These are phyloP conservation scores for Rheum nobile DNA, from an alignment of 148 eudicot species.

Conservation along the genomic window DNA sequence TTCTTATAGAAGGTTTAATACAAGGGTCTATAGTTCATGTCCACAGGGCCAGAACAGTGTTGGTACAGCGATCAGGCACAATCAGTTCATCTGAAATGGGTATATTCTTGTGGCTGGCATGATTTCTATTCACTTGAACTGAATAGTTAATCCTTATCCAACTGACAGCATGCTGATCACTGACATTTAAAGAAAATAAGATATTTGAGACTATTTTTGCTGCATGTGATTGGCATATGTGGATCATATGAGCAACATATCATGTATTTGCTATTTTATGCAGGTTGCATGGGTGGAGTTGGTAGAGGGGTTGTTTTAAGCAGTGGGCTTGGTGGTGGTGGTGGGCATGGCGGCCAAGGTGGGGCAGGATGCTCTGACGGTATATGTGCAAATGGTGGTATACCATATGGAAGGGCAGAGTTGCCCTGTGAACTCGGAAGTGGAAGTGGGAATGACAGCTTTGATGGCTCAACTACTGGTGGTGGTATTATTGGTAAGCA, in stretches of 20 bases:
- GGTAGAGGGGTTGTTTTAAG: conserved; percentile 52
- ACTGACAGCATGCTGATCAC: background rate
- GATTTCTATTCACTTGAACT: background rate
- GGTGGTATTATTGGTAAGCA: conserved; percentile 82
- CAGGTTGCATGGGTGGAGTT: conserved; percentile 85
- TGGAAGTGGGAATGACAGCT: conserved; percentile 86
- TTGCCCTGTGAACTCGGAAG: conserved; percentile 98
- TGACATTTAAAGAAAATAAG: background rate
- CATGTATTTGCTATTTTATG: background rate
- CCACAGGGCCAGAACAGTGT: conserved; percentile 75
- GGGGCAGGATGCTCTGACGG: conserved; percentile 63
- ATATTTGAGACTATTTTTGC: background rate
- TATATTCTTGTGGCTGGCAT: conserved; percentile 22
- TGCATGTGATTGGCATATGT: background rate
- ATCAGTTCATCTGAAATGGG: conserved; percentile 86
- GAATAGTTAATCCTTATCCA: background rate
- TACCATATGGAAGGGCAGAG: conserved; percentile 56
- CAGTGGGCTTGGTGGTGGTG: conserved; percentile 82
- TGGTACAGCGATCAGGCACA: conserved; percentile 50
- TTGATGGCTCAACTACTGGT: conserved; percentile 55
- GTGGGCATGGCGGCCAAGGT: conserved; percentile 95
- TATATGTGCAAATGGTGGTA: conserved; percentile 65
- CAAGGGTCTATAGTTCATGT: conserved; percentile 93
- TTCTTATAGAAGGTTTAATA: conserved; percentile 72
- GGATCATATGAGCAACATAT: background rate